Evolutionary conservation across 2,329 filamentous ascomycete genomes (phyloP).

Genomic region (Aureobasidium subglaciale): DNA sequence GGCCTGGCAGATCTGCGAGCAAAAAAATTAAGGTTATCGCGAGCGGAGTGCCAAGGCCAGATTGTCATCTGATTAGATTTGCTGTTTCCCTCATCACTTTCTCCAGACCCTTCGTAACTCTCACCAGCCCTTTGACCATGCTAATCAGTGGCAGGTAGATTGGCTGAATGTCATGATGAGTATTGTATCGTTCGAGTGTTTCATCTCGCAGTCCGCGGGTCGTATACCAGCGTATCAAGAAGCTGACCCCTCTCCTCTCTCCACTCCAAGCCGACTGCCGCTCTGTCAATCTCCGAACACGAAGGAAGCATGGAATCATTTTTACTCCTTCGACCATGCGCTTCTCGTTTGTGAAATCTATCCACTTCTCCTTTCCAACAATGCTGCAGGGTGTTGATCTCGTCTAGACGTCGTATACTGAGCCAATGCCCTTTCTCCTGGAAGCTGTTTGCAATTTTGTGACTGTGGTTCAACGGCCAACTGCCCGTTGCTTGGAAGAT

Average conservation of each 20-base stretch:
- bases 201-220: neutral
- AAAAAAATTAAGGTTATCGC: slow-evolving; percentile 15
- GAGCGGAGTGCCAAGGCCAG: neutral
- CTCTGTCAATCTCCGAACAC: slow-evolving; percentile 8
- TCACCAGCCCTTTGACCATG: neutral
- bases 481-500: slow-evolving; percentile 11
- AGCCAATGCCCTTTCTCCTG: neutral
- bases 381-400: neutral
- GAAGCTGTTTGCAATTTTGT: slow-evolving; percentile 10
- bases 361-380: slow-evolving; percentile 2
- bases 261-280: neutral
- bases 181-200: neutral
- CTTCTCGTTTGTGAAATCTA: neutral
- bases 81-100: neutral
- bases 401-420: neutral
- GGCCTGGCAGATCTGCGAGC: neutral
- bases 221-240: neutral
- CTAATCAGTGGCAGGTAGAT: neutral
- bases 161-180: slow-evolving; percentile 3
- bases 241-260: neutral
- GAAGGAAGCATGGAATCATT: neutral
- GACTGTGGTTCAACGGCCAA: neutral
- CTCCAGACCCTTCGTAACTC: neutral
- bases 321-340: neutral
- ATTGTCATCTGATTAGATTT: slow-evolving; percentile 4